A percentile compares a stretch with the other conserved stretches of the same genome.
Evolutionary conservation across 192 early-diverging fungal genomes (phyloP).

Genomic region (Coemansia sp.): DNA sequence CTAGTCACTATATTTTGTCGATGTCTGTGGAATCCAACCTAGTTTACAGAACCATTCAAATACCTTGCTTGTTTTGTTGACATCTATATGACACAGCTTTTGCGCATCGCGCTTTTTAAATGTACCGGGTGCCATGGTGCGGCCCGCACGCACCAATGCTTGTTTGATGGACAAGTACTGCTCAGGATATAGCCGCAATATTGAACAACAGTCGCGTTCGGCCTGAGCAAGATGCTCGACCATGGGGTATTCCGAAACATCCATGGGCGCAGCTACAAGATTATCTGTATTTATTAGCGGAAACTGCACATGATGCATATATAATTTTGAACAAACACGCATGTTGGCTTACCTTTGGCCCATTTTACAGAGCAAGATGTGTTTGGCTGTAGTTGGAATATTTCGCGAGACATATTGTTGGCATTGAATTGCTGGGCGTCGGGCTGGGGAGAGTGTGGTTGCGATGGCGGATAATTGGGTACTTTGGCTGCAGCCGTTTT

Average conservation of each 20-base stretch:
- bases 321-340: slow-evolving; percentile 2
- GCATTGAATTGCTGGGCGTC: not conserved
- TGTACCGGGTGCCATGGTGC: slow-evolving; percentile 28
- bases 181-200: slow-evolving; percentile 39
- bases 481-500: slow-evolving; percentile 15
- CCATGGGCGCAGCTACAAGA: slow-evolving; percentile 45
- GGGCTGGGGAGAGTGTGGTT: slow-evolving; percentile 4
- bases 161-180: slow-evolving; percentile 51
- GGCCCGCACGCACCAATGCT: slow-evolving; percentile 43
- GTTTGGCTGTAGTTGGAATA: slow-evolving; percentile 26
- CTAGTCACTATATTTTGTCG: not conserved
- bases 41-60: slow-evolving; percentile 86
- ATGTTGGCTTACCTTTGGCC: slow-evolving; percentile 44
- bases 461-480: slow-evolving; percentile 6
- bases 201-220: slow-evolving; percentile 48
- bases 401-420: slow-evolving; percentile 35
- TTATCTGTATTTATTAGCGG: not conserved
- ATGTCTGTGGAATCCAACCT: slow-evolving; percentile 71
- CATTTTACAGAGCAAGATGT: slow-evolving; percentile 43
- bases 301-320: slow-evolving; percentile 10
- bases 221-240: slow-evolving; percentile 33
- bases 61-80: slow-evolving; percentile 87
- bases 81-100: slow-evolving; percentile 85
- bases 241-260: slow-evolving; percentile 35
- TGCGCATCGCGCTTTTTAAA: slow-evolving; percentile 85